A percentile compares a stretch with the other conserved stretches of the same genome.
Conservation (phyloP, 1,284 basidiomycete genomes). For the Vanrija sp. region DNA sequence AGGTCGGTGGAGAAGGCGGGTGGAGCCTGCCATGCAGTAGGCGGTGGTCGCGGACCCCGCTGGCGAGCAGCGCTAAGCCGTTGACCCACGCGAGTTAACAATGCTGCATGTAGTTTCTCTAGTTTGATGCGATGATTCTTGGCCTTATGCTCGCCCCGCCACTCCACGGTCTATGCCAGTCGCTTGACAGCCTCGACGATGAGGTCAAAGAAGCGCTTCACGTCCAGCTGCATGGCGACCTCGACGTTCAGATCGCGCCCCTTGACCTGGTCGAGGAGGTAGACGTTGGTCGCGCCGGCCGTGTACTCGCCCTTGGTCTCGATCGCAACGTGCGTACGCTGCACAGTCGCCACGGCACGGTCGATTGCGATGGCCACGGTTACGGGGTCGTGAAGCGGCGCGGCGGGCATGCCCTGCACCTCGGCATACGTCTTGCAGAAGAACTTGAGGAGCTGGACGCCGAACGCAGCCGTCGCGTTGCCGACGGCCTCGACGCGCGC, state of each 20-base stretch:
- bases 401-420: constrained; percentile 12
- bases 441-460: constrained; percentile 10
- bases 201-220: constrained; percentile 12
- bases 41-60: too few relatives aligned
- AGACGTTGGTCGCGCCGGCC: constrained; percentile 16
- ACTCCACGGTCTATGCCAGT: too few relatives aligned
- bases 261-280: constrained; percentile 2
- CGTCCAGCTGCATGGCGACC: constrained; percentile 14
- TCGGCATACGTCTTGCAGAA: constrained; percentile 8
- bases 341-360: constrained; percentile 1
- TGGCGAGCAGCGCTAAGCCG: too few relatives aligned
- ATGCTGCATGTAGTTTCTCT: too few relatives aligned
- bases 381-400: constrained; percentile 19
- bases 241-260: neutral
- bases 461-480: constrained; percentile 9
- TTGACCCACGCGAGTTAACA: too few relatives aligned
- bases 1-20: too few relatives aligned
- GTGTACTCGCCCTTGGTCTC: constrained; percentile 14
- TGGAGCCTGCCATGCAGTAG: too few relatives aligned
- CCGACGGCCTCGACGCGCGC: constrained; percentile 7
- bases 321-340: constrained; percentile 5
- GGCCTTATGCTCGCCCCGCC: too few relatives aligned
- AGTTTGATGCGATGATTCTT: too few relatives aligned
- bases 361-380: constrained; percentile 17
- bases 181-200: constrained; percentile 13